Evolutionary conservation across 257 asterid species (phyloP), one percentile per base, ranked within the genome.

Genomic region (Orobanche coerulescens): DNA sequence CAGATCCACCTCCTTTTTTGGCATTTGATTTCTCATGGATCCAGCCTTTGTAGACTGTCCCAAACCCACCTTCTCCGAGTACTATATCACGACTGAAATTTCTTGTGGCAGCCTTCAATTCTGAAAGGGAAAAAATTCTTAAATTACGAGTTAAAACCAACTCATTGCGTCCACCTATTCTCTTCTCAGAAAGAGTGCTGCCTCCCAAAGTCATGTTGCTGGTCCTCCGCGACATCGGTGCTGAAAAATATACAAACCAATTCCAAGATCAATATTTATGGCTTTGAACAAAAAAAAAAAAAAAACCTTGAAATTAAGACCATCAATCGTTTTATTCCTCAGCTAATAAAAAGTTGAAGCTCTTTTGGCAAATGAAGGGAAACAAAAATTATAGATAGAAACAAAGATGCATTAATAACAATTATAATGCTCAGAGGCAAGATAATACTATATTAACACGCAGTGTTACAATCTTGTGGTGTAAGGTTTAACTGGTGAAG

Each of bases 21-120:
- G 39, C 6, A 12, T 50, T 20, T 9, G 54, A 50, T 62, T 53
- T 65, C 11, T 59, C 71, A 7, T 60, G 9, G 9, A 76, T 58
- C 68, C 64, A 51, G 58, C 85, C 82, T 31, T 73, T 79, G 68
- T 50, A 79, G 64, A 79, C 85, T 28, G 0, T 68, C 36, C 85
- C 85, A 74, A 80, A 80, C 0, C 85, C 82, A 28, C 82, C 82
- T 49, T 65, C 66, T 63, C 85, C 85, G 0, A 80, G 7, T 10
- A 79, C 40, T 22, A 46, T 44, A 54, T 74, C 76, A 15, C 6
- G 0, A 6, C 56, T 14, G 66, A 80, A 80, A 66, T 71, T 80
- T 37, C 64, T 71, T 8, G 85, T 74, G 46, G 76, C 78, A 0
- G 56, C 57, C 62, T 52, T 76, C 48, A 77, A 74, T 57, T 80